phyloP scores from a whole-genome alignment of 164 flowering plant species.

The Liriodendron chinense region DNA sequence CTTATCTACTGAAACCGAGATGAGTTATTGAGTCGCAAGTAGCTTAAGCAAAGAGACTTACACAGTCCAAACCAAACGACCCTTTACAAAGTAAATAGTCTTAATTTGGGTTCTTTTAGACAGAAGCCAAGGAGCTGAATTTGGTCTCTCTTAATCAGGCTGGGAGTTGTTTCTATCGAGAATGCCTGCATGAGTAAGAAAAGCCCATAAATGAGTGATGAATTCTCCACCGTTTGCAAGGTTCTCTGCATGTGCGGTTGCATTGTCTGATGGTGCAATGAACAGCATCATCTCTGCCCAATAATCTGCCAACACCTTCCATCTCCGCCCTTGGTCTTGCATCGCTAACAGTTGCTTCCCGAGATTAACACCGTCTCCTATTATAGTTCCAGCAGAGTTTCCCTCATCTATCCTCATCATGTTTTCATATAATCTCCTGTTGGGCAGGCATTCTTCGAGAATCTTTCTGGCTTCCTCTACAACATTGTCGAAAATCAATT shows the following conservation, averaged over 20 bases:
- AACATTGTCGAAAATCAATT: not conserved
- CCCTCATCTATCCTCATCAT: not conserved
- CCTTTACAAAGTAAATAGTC: too few species aligned
- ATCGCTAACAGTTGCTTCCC: not conserved
- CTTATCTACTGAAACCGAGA: too few species aligned
- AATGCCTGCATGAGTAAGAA: not conserved
- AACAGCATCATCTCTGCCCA: not conserved
- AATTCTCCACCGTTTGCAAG: not conserved
- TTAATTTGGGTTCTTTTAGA: too few species aligned
- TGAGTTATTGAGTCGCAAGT: too few species aligned
- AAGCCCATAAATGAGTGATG: not conserved
- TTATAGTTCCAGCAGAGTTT: too few species aligned
- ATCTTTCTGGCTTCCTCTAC: not conserved
- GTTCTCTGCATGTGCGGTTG: not conserved
- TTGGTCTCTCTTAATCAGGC: too few species aligned
- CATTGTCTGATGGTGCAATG: not conserved
- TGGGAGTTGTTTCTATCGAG: too few species aligned
- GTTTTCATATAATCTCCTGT: too few species aligned
- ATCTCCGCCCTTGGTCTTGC: not conserved
- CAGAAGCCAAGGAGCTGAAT: too few species aligned
- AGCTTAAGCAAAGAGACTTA: too few species aligned
- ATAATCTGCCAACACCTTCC: not conserved
- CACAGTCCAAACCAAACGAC: too few species aligned
- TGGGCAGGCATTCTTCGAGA: not conserved
- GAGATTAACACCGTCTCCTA: not conserved